Evolutionary conservation across 164 flowering plant genomes (phyloP).

Genomic region (Cinnamomum micranthum): DNA sequence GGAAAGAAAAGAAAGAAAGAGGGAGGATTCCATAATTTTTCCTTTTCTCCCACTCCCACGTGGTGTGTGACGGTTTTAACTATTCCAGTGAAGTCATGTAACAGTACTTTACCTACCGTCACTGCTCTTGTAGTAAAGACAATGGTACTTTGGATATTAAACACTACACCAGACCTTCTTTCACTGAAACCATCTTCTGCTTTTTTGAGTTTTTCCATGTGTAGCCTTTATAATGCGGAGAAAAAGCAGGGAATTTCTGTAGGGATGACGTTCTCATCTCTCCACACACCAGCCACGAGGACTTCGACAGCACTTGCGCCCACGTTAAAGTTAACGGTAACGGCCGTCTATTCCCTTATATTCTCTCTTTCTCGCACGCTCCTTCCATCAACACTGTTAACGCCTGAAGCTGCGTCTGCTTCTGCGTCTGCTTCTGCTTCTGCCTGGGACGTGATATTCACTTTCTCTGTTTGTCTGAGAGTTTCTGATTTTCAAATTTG

Average conservation of each 20-base stretch:
- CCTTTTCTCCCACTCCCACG: background rate
- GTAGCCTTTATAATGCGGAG: constrained; percentile 15
- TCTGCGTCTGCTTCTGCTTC: background rate
- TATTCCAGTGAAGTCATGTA: background rate
- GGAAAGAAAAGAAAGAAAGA: too few relatives aligned
- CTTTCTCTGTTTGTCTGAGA: too few relatives aligned
- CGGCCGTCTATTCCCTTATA: constrained; percentile 8
- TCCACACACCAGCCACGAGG: background rate
- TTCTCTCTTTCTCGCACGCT: background rate
- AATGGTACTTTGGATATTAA: constrained; percentile 10
- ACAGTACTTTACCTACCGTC: background rate
- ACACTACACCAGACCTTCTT: background rate
- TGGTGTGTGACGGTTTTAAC: background rate
- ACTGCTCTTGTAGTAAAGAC: background rate
- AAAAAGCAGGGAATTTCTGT: constrained; percentile 16
- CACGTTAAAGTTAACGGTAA: constrained; percentile 10
- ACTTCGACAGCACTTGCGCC: background rate
- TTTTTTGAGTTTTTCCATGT: background rate
- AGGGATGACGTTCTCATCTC: background rate
- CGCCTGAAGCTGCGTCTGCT: background rate
- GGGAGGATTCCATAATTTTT: background rate
- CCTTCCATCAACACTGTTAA: background rate
- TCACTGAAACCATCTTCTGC: background rate
- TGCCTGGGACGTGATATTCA: background rate
- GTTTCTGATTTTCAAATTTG: too few relatives aligned